These are phyloP conservation scores for Meredithiella fracta DNA, from an alignment of 2,329 filamentous ascomycete species.

Conservation along the genomic window DNA sequence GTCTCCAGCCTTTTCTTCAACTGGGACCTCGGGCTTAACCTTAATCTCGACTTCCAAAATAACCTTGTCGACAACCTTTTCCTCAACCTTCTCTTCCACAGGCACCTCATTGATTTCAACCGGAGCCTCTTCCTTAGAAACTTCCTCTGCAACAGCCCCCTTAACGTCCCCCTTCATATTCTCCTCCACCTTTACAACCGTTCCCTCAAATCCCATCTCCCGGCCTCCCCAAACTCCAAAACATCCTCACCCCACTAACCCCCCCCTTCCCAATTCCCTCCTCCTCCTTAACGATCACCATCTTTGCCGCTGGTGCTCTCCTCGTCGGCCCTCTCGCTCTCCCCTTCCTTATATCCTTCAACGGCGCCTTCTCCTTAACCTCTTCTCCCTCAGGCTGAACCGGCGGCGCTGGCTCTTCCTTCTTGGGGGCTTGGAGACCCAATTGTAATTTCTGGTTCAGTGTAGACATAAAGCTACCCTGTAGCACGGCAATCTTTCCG, in stretches of 20 bases:
- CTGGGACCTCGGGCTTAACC: conserved; percentile 6
- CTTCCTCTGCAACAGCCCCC: neutral
- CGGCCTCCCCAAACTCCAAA: conserved; percentile 34
- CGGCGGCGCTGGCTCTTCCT: conserved; percentile 39
- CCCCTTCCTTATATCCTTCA: conserved; percentile 78
- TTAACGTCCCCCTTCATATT: too few relatives aligned
- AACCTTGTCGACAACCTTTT: neutral
- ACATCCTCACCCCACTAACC: conserved; percentile 30
- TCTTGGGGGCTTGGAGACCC: conserved; percentile 67
- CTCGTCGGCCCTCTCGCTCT: conserved; percentile 76
- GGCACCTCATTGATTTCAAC: neutral
- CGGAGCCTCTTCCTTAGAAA: neutral
- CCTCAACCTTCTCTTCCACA: neutral
- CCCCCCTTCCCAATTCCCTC: conserved; percentile 23
- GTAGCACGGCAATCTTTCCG: conserved; percentile 77
- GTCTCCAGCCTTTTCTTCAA: neutral
- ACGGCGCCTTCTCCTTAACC: conserved; percentile 40
- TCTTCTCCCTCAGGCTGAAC: conserved; percentile 24
- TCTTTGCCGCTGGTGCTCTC: conserved; percentile 43
- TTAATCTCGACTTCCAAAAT: conserved; percentile 8
- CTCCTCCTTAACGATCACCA: conserved; percentile 23
- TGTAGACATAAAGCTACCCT: conserved; percentile 84
- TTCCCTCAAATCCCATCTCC: conserved; percentile 30
- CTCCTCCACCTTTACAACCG: conserved; percentile 16
- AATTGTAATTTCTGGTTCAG: conserved; percentile 77